Conservation (phyloP, 176 grass and related monocot genomes). For the Tuctoria greenei region DNA sequence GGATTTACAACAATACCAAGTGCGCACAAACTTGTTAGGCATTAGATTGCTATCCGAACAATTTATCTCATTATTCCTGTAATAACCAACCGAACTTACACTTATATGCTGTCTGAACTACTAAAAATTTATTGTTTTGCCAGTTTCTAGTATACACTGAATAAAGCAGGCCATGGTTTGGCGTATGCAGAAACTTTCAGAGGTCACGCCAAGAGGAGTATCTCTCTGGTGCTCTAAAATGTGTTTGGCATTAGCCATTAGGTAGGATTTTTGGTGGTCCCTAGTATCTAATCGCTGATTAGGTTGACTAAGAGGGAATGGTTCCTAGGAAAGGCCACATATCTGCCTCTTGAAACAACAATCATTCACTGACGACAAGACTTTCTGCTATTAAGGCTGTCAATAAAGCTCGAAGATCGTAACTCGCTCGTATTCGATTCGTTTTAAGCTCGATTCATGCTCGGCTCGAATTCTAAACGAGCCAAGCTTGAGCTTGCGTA, state of each 20-base stretch:
- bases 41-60: background rate
- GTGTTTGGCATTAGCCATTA: background rate
- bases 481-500: too few relatives aligned
- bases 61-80: background rate
- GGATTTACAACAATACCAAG: too few relatives aligned
- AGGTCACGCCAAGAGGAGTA: background rate
- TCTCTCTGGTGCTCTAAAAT: background rate
- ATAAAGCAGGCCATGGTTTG: background rate
- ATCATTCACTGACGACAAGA: background rate
- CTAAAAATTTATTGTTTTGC: background rate
- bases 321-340: too few relatives aligned
- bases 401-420: too few relatives aligned
- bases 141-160: background rate
- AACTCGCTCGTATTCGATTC: too few relatives aligned
- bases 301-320: background rate
- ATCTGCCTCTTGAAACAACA: background rate
- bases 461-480: too few relatives aligned
- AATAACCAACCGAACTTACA: background rate
- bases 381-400: background rate
- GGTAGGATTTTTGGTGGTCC: background rate
- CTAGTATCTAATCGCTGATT: background rate
- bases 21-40: too few relatives aligned
- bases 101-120: background rate
- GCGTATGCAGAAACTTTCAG: too few relatives aligned
- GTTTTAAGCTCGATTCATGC: too few relatives aligned